phyloP scores from a whole-genome alignment of 208 protist species.

The Angomonas ambiguus region DNA sequence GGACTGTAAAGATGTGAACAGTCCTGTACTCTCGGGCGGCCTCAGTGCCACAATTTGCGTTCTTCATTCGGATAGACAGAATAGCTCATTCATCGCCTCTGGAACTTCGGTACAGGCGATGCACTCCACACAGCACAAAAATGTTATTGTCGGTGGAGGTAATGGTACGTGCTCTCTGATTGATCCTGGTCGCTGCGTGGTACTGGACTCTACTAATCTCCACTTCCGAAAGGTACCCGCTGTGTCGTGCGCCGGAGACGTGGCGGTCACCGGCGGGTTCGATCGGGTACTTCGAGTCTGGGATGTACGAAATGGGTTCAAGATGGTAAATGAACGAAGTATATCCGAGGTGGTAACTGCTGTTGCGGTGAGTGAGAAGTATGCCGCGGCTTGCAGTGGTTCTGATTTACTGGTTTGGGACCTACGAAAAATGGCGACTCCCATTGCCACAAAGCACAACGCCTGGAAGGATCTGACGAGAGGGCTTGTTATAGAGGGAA shows the following conservation, averaged over 20 bases:
- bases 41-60: slow-evolving; percentile 84
- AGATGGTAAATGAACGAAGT: slow-evolving; percentile 45
- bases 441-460: slow-evolving; percentile 56
- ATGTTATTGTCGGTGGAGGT: slow-evolving; percentile 78
- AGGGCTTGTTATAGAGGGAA: slow-evolving; percentile 75
- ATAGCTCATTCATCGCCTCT: slow-evolving; percentile 78
- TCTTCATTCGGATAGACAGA: slow-evolving; percentile 82
- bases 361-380: slow-evolving; percentile 61
- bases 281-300: slow-evolving; percentile 77
- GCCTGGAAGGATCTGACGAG: slow-evolving; percentile 86
- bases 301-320: slow-evolving; percentile 72
- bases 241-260: slow-evolving; percentile 53
- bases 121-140: slow-evolving; percentile 54
- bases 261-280: slow-evolving; percentile 77
- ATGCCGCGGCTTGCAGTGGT: slow-evolving; percentile 72
- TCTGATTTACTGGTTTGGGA: slow-evolving; percentile 82
- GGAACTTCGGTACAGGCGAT: slow-evolving; percentile 86
- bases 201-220: slow-evolving; percentile 59
- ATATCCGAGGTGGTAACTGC: slow-evolving; percentile 76
- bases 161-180: slow-evolving; percentile 76
- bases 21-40: slow-evolving; percentile 78
- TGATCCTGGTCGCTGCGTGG: slow-evolving; percentile 56
- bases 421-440: slow-evolving; percentile 48
- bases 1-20: slow-evolving; percentile 57
- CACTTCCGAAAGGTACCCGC: slow-evolving; percentile 85